Evolutionary conservation across 2,329 filamentous ascomycete species (phyloP).

Genomic region (Bimuria novae-zelandiae): DNA sequence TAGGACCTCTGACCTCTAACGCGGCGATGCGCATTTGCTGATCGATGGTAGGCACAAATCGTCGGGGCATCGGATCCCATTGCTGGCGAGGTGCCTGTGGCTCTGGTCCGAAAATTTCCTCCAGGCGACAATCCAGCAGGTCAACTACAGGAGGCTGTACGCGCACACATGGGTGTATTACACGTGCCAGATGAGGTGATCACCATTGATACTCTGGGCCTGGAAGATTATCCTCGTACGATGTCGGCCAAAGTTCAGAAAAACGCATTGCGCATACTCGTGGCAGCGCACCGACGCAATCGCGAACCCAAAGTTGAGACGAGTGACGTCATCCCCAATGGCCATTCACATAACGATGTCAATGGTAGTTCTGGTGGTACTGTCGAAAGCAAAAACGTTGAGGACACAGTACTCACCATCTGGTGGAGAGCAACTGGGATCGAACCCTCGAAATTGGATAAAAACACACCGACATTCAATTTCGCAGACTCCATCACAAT

Average conservation of each 20-base stretch:
- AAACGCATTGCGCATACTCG: not conserved
- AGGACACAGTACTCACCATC: slow-evolving; percentile 2
- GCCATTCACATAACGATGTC: too few relatives aligned
- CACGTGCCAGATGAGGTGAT: slow-evolving; percentile 5
- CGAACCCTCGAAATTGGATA: slow-evolving; percentile 2
- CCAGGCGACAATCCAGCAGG: slow-evolving; percentile 1
- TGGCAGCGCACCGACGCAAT: not conserved
- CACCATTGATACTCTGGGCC: not conserved
- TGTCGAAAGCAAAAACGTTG: not conserved
- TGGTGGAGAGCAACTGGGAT: slow-evolving; percentile 8
- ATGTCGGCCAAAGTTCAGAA: slow-evolving; percentile 3
- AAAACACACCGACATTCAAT: slow-evolving; percentile 1
- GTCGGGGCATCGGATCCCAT: slow-evolving; percentile 1
- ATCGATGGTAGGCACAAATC: not conserved
- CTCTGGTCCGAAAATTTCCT: slow-evolving; percentile 2
- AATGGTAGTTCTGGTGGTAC: not conserved
- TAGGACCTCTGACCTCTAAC: not conserved
- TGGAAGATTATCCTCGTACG: slow-evolving; percentile 4
- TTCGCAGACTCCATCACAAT: slow-evolving; percentile 6
- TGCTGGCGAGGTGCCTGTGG: slow-evolving; percentile 5
- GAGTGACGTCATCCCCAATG: not conserved
- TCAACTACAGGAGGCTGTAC: not conserved
- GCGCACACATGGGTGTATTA: slow-evolving; percentile 1
- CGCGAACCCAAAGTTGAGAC: not conserved
- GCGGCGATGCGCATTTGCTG: not conserved